A percentile compares a stretch with the other conserved stretches of the same genome.
These are phyloP conservation scores for Ogataea sp. DNA, from an alignment of 805 yeast genomes.

Conservation along the genomic window DNA sequence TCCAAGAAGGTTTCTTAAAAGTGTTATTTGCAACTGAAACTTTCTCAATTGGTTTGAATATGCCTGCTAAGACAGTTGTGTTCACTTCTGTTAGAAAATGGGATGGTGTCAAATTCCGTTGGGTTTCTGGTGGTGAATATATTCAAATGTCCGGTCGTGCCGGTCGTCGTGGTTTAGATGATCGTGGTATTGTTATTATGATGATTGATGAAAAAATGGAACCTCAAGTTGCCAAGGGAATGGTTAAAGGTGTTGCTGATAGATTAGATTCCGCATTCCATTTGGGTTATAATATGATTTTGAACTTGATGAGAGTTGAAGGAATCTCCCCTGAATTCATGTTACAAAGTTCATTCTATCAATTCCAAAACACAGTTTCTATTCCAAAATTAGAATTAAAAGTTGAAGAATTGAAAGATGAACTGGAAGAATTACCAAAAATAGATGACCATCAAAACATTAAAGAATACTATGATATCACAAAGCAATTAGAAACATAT, in stretches of 20 bases:
- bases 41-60: slow-evolving; percentile 93
- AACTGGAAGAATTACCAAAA: slow-evolving; percentile 34
- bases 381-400: slow-evolving; percentile 79
- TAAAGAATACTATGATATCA: slow-evolving; percentile 73
- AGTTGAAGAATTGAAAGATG: slow-evolving; percentile 42
- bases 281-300: slow-evolving; percentile 93
- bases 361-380: slow-evolving; percentile 86
- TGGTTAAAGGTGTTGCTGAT: slow-evolving; percentile 99
- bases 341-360: slow-evolving; percentile 91
- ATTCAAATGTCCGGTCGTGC: slow-evolving; percentile 99
- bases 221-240: slow-evolving; percentile 97
- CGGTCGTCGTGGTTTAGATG: slow-evolving; percentile 99
- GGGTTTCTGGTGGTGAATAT: slow-evolving; percentile 99
- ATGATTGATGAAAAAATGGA: slow-evolving; percentile 99
- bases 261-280: slow-evolving; percentile 97
- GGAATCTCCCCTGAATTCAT: slow-evolving; percentile 97
- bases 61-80: slow-evolving; percentile 99
- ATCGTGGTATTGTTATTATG: slow-evolving; percentile 97
- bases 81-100: slow-evolving; percentile 96
- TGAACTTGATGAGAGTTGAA: slow-evolving; percentile 93
- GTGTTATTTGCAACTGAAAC: slow-evolving; percentile 98
- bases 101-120: slow-evolving; percentile 96
- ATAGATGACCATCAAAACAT: slow-evolving; percentile 71
- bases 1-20: slow-evolving; percentile 93
- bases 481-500: slow-evolving; percentile 62